Conservation (phyloP, 148 eudicot species). For the Nepenthes gracilis region DNA sequence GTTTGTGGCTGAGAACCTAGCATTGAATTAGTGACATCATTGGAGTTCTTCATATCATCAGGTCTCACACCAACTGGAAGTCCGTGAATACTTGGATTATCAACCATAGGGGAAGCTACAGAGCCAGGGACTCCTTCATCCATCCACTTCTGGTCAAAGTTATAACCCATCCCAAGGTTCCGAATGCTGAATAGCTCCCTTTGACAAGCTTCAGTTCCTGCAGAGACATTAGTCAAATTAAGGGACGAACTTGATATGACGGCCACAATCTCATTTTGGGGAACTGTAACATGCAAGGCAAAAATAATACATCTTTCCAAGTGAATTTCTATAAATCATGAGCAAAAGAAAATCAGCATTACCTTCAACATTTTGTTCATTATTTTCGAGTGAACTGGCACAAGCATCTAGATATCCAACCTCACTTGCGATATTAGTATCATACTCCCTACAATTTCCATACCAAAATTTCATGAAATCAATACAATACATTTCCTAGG, state of each 20-base stretch:
- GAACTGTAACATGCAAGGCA: too few relatives aligned
- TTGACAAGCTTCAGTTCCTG: constrained; percentile 32
- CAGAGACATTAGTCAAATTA: not conserved
- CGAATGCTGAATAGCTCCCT: constrained; percentile 36
- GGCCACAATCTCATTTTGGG: not conserved
- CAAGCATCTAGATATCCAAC: constrained; percentile 18
- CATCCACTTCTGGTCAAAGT: constrained; percentile 18
- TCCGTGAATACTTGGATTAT: constrained; percentile 34
- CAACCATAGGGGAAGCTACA: constrained; percentile 26
- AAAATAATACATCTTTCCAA: too few relatives aligned
- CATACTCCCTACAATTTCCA: constrained; percentile 18
- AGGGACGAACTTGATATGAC: not conserved
- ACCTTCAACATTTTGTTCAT: constrained; percentile 39
- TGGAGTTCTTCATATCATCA: constrained; percentile 26
- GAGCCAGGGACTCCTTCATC: constrained; percentile 25
- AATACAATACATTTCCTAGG: not conserved
- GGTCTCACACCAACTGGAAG: constrained; percentile 85
- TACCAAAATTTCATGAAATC: not conserved
- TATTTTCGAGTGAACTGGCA: constrained; percentile 15
- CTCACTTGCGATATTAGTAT: constrained; percentile 15
- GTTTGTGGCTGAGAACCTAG: constrained; percentile 15
- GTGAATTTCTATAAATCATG: too few relatives aligned
- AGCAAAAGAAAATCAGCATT: not conserved
- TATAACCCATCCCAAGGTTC: constrained; percentile 28
- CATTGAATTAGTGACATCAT: constrained; percentile 17